Evolutionary conservation across 2,329 filamentous ascomycete species (phyloP).

Genomic region (Trichoderma simmonsii): DNA sequence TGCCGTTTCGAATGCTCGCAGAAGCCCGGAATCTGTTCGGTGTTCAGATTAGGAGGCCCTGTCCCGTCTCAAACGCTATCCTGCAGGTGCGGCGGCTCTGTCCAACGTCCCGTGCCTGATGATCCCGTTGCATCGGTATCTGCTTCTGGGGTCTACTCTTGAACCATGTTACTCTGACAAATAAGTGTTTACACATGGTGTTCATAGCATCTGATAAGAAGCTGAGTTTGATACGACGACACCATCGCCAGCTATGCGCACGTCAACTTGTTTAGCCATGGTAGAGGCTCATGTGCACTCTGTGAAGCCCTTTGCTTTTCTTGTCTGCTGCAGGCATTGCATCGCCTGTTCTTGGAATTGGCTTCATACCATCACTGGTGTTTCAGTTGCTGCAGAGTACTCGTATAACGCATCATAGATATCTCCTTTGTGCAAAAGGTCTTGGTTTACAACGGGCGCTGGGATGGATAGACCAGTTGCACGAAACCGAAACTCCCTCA

Average conservation of each 20-base stretch:
- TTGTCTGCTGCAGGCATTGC: background rate
- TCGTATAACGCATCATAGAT: background rate
- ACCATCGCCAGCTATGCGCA: background rate
- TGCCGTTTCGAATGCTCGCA: background rate
- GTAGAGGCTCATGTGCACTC: background rate
- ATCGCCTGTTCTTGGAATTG: background rate
- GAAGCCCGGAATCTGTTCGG: background rate
- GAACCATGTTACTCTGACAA: background rate
- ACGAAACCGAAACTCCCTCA: background rate
- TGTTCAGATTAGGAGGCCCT: background rate
- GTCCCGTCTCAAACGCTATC: background rate
- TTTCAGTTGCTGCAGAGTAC: background rate
- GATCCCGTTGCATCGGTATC: constrained; percentile 9
- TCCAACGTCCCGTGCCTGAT: constrained; percentile 2
- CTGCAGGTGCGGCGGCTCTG: background rate
- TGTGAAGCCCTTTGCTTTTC: background rate
- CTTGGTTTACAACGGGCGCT: background rate
- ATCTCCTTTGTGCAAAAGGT: background rate
- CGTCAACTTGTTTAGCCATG: background rate
- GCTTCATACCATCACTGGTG: background rate
- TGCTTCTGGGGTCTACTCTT: background rate
- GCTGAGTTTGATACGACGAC: background rate
- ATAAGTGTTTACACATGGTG: background rate
- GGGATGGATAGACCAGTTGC: background rate
- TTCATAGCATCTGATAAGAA: background rate